Conservation (phyloP, 805 yeast species). For the Candida jianshihensis region DNA sequence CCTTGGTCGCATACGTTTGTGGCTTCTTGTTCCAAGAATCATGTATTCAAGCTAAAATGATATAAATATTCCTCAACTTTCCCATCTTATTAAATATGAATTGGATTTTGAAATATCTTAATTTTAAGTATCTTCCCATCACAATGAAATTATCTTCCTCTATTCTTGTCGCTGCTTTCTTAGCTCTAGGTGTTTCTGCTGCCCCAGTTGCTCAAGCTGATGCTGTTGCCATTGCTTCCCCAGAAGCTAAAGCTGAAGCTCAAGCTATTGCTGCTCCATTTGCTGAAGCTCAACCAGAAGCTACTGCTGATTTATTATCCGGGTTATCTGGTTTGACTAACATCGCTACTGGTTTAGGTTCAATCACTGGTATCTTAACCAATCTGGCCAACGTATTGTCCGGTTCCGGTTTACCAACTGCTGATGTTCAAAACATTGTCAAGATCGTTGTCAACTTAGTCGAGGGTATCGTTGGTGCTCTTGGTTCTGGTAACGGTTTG, state of each 20-base stretch:
- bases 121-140: not conserved
- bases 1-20: too few species aligned
- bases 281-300: constrained; percentile 1
- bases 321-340: not conserved
- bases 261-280: constrained; percentile 6
- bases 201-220: constrained; percentile 12
- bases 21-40: too few species aligned
- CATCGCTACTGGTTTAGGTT: constrained; percentile 2
- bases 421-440: constrained; percentile 2
- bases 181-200: constrained; percentile 23
- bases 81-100: too few species aligned
- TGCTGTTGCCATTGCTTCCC: constrained; percentile 8
- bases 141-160: constrained; percentile 27
- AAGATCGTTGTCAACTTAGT: constrained; percentile 4
- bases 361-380: not conserved
- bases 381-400: constrained; percentile 3
- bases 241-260: constrained; percentile 6
- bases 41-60: too few species aligned
- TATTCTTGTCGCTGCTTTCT: constrained; percentile 25
- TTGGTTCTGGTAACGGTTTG: constrained; percentile 8
- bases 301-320: constrained; percentile 1
- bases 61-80: not conserved
- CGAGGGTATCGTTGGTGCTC: constrained; percentile 6
- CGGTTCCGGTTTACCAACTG: constrained; percentile 6
- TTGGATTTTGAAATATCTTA: too few species aligned